Base-by-base conservation (phyloP, 768 basidiomycete genomes). In the Cantharellus anzutake region DNA sequence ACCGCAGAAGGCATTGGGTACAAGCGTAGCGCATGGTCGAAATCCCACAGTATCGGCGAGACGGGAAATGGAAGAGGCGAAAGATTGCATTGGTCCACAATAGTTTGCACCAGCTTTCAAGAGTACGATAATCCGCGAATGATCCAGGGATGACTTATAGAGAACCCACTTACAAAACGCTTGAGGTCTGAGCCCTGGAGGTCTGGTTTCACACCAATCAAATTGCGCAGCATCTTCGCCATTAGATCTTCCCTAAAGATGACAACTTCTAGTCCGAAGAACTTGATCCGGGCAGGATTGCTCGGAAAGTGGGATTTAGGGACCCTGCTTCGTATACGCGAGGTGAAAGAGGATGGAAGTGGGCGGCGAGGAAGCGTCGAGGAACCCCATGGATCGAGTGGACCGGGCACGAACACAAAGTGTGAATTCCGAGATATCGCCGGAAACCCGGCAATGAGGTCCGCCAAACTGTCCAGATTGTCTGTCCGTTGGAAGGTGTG, bases 71-170 rank as follows among this genome's bases (percentile, higher is more conserved):
- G 83, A 37, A 98, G 71, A 0, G 96, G 96, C 11, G 80, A 81
- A n/a, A 99, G 77, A 72, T 98, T 93, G 42, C 84, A 82, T 71
- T 99, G 96, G 68, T 99, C 96, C 41, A 98, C 73, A 42, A 99
- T 82, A 0, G 93, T 86, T 72, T 96, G 92, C n/a, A 96, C 93
- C 59, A 96, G 79, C 93, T 97, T 64, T 5, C 39, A 37, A 55
- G 20, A 35, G 38, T 11, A 56, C 7, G 14, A 7, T 7, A 7
- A 55, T 7, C 7, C 16, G 52, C 11, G 34, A 55, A 35, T 11
- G 16, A 55, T 11, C 20, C 20, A 29, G 20, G 20, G 44, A 48
- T 48, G 44, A 11, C 20, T 20, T 11, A 11, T 48, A 48, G 20
- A 29, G 20, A 29, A 42, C 5, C 58, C 5, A 65, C 88, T 66